A percentile compares a stretch with the other conserved stretches of the same genome.
These are phyloP conservation scores for Calendula officinalis DNA, from an alignment of 129 eudicot genomes.

Conservation along the genomic window DNA sequence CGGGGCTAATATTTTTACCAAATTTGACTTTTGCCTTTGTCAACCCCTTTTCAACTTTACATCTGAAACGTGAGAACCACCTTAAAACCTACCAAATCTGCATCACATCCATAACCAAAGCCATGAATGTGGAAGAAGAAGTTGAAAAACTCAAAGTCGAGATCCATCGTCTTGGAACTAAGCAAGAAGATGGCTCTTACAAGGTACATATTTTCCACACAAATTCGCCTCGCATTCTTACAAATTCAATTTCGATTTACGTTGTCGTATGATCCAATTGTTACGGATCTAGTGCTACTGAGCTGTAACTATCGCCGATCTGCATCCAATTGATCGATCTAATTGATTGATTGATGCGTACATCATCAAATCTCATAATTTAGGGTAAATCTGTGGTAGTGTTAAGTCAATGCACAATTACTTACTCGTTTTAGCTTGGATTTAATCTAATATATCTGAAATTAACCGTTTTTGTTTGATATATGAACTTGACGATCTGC, in stretches of 20 bases:
- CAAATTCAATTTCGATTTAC: no score
- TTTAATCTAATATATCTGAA: conserved; percentile 2
- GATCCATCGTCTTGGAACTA: conserved; percentile 39
- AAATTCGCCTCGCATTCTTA: no score
- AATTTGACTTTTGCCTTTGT: no score
- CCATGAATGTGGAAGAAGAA: conserved; percentile 40
- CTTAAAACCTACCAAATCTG: not conserved
- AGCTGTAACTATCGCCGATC: conserved; percentile 4
- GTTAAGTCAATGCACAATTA: not conserved
- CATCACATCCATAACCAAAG: not conserved
- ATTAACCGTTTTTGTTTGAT: not conserved
- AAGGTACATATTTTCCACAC: conserved; percentile 20
- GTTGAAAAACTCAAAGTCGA: conserved; percentile 40
- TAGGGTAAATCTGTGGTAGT: conserved; percentile 3
- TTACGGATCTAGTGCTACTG: conserved; percentile 1
- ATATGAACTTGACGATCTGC: not conserved
- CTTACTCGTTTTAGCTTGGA: not conserved
- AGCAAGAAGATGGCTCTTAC: conserved; percentile 39
- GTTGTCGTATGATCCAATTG: no score
- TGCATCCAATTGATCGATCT: conserved; percentile 4
- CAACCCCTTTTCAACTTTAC: not conserved
- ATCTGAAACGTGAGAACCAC: conserved; percentile 2
- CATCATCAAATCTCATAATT: not conserved
- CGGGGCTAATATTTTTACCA: no score
- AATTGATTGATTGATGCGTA: not conserved